These are phyloP conservation scores for Pythium coloratum DNA, from an alignment of 352 stramenopile species.

Conservation along the genomic window DNA sequence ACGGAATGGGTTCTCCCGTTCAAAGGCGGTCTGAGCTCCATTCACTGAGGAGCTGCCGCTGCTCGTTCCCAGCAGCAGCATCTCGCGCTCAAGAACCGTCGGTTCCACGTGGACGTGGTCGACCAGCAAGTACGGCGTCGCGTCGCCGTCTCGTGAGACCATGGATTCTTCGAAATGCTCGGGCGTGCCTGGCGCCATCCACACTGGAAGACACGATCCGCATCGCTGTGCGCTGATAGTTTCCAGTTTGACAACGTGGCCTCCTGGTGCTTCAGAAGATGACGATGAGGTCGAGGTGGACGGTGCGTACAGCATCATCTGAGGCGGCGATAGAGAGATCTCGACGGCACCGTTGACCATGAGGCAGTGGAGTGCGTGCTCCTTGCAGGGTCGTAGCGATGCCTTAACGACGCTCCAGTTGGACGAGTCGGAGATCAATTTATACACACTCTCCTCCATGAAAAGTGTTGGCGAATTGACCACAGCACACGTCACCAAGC, in stretches of 20 bases:
- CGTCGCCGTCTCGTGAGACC: constrained; percentile 53
- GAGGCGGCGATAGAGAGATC: constrained; percentile 42
- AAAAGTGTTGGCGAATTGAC: constrained; percentile 70
- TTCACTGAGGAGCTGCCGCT: background rate
- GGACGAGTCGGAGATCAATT: constrained; percentile 30
- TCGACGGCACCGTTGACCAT: constrained; percentile 43
- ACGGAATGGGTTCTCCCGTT: constrained; percentile 40
- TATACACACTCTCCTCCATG: constrained; percentile 62
- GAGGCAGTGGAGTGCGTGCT: constrained; percentile 51
- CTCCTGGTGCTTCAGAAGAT: background rate
- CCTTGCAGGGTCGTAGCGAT: constrained; percentile 36
- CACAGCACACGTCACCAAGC: constrained; percentile 47
- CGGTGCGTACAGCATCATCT: constrained; percentile 36
- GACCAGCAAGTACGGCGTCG: constrained; percentile 47
- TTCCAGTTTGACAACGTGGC: constrained; percentile 8
- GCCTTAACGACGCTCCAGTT: constrained; percentile 38
- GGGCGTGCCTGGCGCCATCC: constrained; percentile 49
- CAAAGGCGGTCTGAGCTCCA: constrained; percentile 21
- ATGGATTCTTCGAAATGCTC: constrained; percentile 63
- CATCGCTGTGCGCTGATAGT: constrained; percentile 38
- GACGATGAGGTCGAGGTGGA: background rate
- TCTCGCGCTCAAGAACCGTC: constrained; percentile 61
- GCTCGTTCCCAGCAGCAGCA: constrained; percentile 39
- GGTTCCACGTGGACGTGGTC: constrained; percentile 57
- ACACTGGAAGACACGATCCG: constrained; percentile 53